phyloP scores from a whole-genome alignment of 2,329 filamentous ascomycete genomes.

The Colletotrichum karsti region DNA sequence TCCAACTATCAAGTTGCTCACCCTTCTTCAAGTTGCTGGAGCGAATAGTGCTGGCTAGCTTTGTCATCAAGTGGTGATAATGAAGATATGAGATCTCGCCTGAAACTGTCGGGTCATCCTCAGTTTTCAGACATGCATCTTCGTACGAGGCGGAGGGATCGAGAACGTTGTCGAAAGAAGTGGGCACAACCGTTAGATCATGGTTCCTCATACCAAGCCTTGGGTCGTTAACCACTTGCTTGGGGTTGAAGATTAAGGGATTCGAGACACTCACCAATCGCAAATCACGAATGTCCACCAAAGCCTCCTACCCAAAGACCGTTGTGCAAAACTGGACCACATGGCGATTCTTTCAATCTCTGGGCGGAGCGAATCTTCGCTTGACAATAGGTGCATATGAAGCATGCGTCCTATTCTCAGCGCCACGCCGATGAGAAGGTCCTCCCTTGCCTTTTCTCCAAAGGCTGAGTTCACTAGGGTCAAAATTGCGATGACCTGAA shows the following conservation, averaged over 20 bases:
- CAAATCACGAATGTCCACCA: background rate
- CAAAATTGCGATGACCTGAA: background rate
- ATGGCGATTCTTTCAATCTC: background rate
- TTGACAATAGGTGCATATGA: background rate
- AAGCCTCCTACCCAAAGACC: background rate
- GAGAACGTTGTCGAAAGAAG: background rate
- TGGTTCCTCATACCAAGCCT: background rate
- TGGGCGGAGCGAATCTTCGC: background rate
- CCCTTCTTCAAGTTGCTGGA: background rate
- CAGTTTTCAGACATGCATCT: background rate
- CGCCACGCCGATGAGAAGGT: background rate
- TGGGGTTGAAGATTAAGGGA: background rate
- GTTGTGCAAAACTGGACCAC: background rate
- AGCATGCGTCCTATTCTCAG: background rate
- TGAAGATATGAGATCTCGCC: background rate
- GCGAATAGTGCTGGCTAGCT: background rate
- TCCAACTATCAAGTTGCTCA: background rate
- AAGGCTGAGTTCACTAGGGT: background rate
- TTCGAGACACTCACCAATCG: background rate
- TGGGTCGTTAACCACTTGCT: background rate
- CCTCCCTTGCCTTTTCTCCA: background rate
- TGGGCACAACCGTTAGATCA: background rate
- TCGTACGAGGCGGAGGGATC: background rate
- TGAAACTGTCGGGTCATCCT: background rate
- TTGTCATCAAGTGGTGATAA: background rate